phyloP scores from a whole-genome alignment of 2,329 filamentous ascomycete species.

The Xylariaceae sp. region DNA sequence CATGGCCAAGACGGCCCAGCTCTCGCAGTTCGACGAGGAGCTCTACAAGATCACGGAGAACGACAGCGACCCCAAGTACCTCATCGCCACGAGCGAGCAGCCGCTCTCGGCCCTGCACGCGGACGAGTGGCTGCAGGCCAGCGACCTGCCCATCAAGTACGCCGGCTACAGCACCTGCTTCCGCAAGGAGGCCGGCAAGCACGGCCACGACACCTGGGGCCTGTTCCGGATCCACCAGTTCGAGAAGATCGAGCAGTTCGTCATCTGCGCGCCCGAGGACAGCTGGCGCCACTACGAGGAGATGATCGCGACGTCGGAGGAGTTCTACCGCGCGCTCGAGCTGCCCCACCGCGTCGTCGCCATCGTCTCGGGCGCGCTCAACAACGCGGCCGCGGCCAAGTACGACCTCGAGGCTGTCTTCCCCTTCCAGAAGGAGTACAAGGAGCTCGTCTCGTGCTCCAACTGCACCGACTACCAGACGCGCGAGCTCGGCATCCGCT shows the following conservation, averaged over 20 bases:
- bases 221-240: conserved; percentile 84
- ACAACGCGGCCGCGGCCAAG: conserved; percentile 87
- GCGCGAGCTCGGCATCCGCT: conserved; percentile 86
- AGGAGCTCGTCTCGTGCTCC: conserved; percentile 66
- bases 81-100: conserved; percentile 82
- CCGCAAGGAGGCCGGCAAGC: conserved; percentile 88
- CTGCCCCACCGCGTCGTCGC: conserved; percentile 88
- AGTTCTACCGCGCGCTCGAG: conserved; percentile 86
- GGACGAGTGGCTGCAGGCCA: conserved; percentile 83
- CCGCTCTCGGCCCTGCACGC: conserved; percentile 89
- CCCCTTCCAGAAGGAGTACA: conserved; percentile 94
- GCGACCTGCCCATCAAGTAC: conserved; percentile 85
- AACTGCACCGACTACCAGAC: conserved; percentile 99
- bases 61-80: conserved; percentile 61
- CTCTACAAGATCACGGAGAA: conserved; percentile 92
- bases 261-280: conserved; percentile 70
- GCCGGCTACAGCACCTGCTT: conserved; percentile 94
- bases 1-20: conserved; percentile 95
- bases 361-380: conserved; percentile 94
- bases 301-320: conserved; percentile 87
- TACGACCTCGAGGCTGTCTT: conserved; percentile 96
- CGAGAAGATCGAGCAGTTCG: conserved; percentile 65
- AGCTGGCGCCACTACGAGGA: conserved; percentile 83
- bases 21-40: conserved; percentile 96
- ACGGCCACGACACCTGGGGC: conserved; percentile 92